Evolutionary conservation across 2,329 filamentous ascomycete species (phyloP).

Genomic region (Bipolaris oryzae): DNA sequence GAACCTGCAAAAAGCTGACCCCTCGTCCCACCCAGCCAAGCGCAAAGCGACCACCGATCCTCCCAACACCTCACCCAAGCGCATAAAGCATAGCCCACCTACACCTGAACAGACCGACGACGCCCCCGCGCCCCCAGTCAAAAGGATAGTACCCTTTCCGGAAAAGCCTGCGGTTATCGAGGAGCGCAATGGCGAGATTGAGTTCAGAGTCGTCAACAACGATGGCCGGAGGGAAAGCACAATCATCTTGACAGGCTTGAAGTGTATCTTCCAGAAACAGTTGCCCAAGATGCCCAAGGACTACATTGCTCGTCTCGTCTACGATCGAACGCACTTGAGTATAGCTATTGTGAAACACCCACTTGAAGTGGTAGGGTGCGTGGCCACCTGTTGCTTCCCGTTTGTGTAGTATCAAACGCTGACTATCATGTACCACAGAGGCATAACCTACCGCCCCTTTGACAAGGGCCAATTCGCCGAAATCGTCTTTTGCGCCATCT

Average conservation of each 20-base stretch:
- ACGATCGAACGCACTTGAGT: constrained; percentile 93
- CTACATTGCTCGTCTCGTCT: constrained; percentile 96
- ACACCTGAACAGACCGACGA: constrained; percentile 43
- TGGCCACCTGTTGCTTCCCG: constrained; percentile 7
- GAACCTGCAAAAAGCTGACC: constrained; percentile 23
- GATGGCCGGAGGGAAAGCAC: constrained; percentile 85
- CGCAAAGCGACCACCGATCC: constrained; percentile 77
- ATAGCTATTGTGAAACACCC: constrained; percentile 98
- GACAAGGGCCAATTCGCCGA: constrained; percentile 91
- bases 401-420: background rate
- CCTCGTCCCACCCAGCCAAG: constrained; percentile 56
- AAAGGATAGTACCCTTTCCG: constrained; percentile 79
- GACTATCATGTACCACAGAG: constrained; percentile 57
- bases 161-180: constrained; percentile 95
- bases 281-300: constrained; percentile 99
- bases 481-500: constrained; percentile 98
- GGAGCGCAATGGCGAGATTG: constrained; percentile 91
- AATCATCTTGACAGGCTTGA: constrained; percentile 92
- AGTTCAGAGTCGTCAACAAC: constrained; percentile 98
- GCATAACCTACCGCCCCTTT: constrained; percentile 96
- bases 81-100: constrained; percentile 50
- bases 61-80: constrained; percentile 66
- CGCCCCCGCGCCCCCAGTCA: constrained; percentile 50
- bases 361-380: constrained; percentile 79
- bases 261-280: constrained; percentile 98